Evolutionary conservation across 129 eudicot species (phyloP).

Genomic region (Chrysanthemum makinoi): DNA sequence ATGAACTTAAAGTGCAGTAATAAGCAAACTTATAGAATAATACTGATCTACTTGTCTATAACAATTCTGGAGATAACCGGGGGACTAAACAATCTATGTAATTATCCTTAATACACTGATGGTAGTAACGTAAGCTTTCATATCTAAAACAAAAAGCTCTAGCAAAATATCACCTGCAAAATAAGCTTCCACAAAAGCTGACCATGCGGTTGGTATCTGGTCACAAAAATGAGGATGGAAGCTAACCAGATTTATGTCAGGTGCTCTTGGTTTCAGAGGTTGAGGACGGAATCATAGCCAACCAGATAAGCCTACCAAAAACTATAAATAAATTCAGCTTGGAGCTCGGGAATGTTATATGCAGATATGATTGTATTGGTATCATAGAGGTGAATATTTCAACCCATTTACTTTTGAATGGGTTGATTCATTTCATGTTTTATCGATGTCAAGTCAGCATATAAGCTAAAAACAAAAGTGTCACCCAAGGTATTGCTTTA

Average conservation of each 20-base stretch:
- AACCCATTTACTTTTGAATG: background rate
- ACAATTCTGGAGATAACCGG: background rate
- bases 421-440: background rate
- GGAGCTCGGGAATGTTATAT: background rate
- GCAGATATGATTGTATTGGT: background rate
- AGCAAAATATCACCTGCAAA: constrained; percentile 17
- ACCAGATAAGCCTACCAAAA: constrained; percentile 18
- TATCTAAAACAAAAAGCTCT: constrained; percentile 17
- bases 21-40: background rate
- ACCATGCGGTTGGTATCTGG: constrained; percentile 4
- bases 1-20: background rate
- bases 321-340: constrained; percentile 6
- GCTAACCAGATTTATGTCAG: constrained; percentile 1
- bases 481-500: too few species aligned
- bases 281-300: background rate
- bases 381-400: background rate
- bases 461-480: background rate
- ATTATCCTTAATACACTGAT: constrained; percentile 4
- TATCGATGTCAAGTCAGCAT: too few species aligned
- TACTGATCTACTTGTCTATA: background rate
- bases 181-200: constrained; percentile 15
- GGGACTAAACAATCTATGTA: background rate
- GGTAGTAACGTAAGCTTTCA: constrained; percentile 11
- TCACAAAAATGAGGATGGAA: constrained; percentile 8
- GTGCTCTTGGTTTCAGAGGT: constrained; percentile 16